Evolutionary conservation across 495 filamentous ascomycete species (phyloP), one percentile per base, ranked within the genome.

Genomic region (Xylaria nigripes): DNA sequence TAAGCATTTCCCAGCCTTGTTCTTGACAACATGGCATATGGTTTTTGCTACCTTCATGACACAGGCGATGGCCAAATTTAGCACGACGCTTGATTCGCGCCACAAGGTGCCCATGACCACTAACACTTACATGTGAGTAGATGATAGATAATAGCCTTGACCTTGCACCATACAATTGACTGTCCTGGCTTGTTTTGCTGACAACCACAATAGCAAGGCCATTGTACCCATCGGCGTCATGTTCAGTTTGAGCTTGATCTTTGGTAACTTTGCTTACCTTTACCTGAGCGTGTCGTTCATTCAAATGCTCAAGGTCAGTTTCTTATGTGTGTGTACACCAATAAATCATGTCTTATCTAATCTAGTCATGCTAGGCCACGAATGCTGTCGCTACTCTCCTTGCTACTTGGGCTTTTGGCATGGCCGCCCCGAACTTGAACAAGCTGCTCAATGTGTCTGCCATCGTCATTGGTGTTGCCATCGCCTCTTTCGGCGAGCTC

Each of bases 261-360:
- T 86, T 70, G 86, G 89, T 55, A 94, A 95, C 72, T 76, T 90
- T 62, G 86, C 90, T 46, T 95, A 94, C 65, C 74, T 95, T 41
- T 92, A 91, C 70, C 80, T 95, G 58, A 87, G 84, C 61, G 89
- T 94, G 55, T 81, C 89, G 34, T 95, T 95, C 69, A 95, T 95
- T 68, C 90, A 95, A 72, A 95, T 95, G 90, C 79, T 95, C 60
- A 95, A 95, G 86, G 56, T 27, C 22, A 49, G 30, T 53, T 23
- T 21, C 18, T 24, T 6, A 18, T 19, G 2, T n/a, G 8, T 34
- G 6, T 42, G n/a, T 19, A n/a, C n/a, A n/a, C n/a, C n/a, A 9
- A 38, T 23, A 6, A 4, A 18, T 12, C 12, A 5, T n/a, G 38
- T 32, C 2, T 16, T 3, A 43, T 56, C 71, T 55, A 65, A 57